Base-by-base conservation (phyloP, 176 grass and related monocot species). In the Rhynchospora pubera region DNA sequence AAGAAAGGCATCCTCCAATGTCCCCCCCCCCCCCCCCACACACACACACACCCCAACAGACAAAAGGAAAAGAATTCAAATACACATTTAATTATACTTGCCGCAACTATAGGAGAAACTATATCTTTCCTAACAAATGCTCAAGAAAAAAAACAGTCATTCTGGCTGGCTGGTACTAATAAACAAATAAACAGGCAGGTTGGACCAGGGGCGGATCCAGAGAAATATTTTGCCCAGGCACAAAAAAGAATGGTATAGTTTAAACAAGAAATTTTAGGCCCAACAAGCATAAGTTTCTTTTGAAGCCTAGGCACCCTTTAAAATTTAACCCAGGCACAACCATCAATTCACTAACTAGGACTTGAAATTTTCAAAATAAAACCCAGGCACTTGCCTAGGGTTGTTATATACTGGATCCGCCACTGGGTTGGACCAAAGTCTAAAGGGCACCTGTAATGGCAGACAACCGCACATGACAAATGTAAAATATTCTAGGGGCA, bases 401-500 rank as follows among this genome's bases (percentile, higher is more conserved):
- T n/a, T n/a, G n/a, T n/a, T n/a, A n/a, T n/a, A n/a, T n/a, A n/a
- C n/a, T n/a, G n/a, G n/a, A n/a, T n/a, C n/a, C n/a, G n/a, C n/a
- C n/a, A n/a, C n/a, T n/a, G n/a, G 14, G 9, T 15, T 28, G 34
- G 14, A 16, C 5, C 12, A 34, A 68, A 15, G 39, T 68, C 4
- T 26, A 42, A 43, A 68, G 14, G 14, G 65, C 9, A n/a, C 34
- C 39, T 68, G 13, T 39, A 8, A 42, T 34, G 30, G 64, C 11
- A 39, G 64, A 67, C 61, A 63, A 67, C 65, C 43, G 9, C 15
- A 68, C 65, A 68, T 42, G 64, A 71, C 18, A 71, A 71, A 73
- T 73, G 19, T 71, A 73, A 73, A 43, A 73, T 73, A 73, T 73
- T 50, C n/a, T 50, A 75, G 22, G 70, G 11, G 12, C 47, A 53